Evolutionary conservation across 2,329 filamentous ascomycete genomes (phyloP).

Genomic region (Pochonia chlamydosporia): DNA sequence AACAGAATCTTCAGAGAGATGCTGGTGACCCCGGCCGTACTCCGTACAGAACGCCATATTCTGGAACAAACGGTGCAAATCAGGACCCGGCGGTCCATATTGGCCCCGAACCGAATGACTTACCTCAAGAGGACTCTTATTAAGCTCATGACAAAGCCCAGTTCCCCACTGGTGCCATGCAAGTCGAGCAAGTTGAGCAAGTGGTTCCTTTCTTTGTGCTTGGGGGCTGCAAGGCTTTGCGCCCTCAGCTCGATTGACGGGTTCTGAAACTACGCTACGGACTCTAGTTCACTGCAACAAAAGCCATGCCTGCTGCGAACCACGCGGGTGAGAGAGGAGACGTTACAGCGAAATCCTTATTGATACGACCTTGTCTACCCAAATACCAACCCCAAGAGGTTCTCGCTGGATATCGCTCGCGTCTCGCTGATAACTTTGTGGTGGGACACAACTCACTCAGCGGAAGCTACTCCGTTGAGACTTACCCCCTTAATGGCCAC

Average conservation of each 20-base stretch:
- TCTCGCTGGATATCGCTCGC: too few relatives aligned
- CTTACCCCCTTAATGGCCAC: too few relatives aligned
- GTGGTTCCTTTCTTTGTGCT: not conserved
- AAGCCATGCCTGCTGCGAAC: not conserved
- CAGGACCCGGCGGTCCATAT: not conserved
- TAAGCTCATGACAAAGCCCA: too few relatives aligned
- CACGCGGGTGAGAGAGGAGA: too few relatives aligned
- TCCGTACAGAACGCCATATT: not conserved
- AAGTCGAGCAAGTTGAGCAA: not conserved
- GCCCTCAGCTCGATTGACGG: not conserved
- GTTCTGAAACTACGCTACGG: not conserved
- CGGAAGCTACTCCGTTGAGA: too few relatives aligned
- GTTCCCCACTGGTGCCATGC: too few relatives aligned
- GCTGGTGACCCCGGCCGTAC: not conserved
- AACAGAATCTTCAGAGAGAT: too few relatives aligned
- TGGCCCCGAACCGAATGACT: not conserved
- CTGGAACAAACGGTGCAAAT: not conserved
- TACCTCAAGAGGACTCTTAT: not conserved
- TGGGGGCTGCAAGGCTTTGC: not conserved
- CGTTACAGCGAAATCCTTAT: too few relatives aligned
- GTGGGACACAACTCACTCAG: too few relatives aligned
- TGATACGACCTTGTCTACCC: too few relatives aligned
- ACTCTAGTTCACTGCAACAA: not conserved
- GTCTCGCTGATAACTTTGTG: too few relatives aligned
- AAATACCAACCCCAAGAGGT: too few relatives aligned